Conservation (phyloP, 73 alveolate genomes). For the Paramecium octaurelia region DNA sequence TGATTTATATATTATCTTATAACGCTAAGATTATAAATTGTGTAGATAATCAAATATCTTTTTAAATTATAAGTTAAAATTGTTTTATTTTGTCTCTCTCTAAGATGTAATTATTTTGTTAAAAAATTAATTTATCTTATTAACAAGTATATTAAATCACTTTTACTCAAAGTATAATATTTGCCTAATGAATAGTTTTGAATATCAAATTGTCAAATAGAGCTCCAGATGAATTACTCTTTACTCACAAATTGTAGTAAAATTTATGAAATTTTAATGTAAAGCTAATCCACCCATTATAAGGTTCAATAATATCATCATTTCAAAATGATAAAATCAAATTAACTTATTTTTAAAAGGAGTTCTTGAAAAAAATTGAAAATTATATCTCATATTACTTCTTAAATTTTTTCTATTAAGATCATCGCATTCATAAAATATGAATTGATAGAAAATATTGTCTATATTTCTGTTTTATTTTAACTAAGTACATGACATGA, state of each 20-base stretch:
- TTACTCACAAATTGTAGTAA: conserved; percentile 71
- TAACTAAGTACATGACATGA: conserved; percentile 48
- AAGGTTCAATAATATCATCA: conserved; percentile 75
- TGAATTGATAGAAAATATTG: conserved; percentile 62
- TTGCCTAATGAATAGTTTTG: no score
- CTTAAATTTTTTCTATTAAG: conserved; percentile 63
- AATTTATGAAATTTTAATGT: conserved; percentile 64
- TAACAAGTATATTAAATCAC: not conserved
- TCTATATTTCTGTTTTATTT: conserved; percentile 68
- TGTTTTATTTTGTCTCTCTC: conserved; percentile 51
- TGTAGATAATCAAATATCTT: not conserved
- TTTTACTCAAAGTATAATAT: no score
- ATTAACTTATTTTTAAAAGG: conserved; percentile 70
- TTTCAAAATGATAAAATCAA: conserved; percentile 70
- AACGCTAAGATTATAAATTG: not conserved
- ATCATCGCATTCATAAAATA: conserved; percentile 70
- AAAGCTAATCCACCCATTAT: conserved; percentile 70
- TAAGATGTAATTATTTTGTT: conserved; percentile 60
- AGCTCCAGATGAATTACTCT: conserved; percentile 74
- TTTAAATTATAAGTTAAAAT: not conserved
- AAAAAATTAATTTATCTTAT: conserved; percentile 42
- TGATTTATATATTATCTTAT: not conserved
- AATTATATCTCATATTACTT: conserved; percentile 40
- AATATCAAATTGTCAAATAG: conserved; percentile 68
- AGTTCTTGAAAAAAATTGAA: conserved; percentile 68